These are phyloP conservation scores for Hyaloraphidium curvatum DNA, from an alignment of 192 early-diverging fungal genomes.

Conservation along the genomic window DNA sequence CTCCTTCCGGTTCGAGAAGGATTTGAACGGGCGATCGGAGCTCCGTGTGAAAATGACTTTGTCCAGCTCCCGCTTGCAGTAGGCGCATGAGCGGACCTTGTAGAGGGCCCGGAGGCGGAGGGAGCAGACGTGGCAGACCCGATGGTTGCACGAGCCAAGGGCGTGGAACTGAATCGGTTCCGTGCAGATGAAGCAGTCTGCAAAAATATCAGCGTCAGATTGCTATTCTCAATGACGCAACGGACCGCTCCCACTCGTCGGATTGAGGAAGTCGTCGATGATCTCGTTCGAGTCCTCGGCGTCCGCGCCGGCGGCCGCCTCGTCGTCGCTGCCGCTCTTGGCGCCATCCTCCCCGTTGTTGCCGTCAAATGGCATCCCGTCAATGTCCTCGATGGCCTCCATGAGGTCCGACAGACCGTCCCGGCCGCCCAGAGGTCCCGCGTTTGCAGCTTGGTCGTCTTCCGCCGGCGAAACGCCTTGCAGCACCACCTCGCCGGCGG, in stretches of 20 bases:
- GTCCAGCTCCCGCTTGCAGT: slow-evolving; percentile 80
- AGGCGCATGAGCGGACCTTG: slow-evolving; percentile 64
- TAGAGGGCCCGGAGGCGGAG: slow-evolving; percentile 75
- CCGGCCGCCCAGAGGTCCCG: too few relatives aligned
- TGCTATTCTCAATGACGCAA: neutral
- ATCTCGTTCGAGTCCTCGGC: neutral
- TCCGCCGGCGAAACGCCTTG: too few relatives aligned
- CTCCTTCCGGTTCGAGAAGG: slow-evolving; percentile 21
- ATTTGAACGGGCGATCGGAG: slow-evolving; percentile 14
- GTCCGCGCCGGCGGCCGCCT: neutral
- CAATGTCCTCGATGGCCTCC: too few relatives aligned
- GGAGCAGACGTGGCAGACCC: slow-evolving; percentile 84
- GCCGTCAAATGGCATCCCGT: too few relatives aligned
- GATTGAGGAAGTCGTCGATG: neutral
- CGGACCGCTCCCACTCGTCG: neutral
- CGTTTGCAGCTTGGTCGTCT: too few relatives aligned
- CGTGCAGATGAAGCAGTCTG: slow-evolving; percentile 76
- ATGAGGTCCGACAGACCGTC: too few relatives aligned
- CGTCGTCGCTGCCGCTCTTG: too few relatives aligned
- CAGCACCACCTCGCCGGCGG: too few relatives aligned
- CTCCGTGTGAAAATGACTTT: slow-evolving; percentile 58
- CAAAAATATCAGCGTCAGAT: too few relatives aligned
- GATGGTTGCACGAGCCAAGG: slow-evolving; percentile 75
- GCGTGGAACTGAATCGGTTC: slow-evolving; percentile 61
- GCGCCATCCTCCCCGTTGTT: too few relatives aligned